phyloP scores from a whole-genome alignment of 768 basidiomycete species.

The Boletus rex-veris region DNA sequence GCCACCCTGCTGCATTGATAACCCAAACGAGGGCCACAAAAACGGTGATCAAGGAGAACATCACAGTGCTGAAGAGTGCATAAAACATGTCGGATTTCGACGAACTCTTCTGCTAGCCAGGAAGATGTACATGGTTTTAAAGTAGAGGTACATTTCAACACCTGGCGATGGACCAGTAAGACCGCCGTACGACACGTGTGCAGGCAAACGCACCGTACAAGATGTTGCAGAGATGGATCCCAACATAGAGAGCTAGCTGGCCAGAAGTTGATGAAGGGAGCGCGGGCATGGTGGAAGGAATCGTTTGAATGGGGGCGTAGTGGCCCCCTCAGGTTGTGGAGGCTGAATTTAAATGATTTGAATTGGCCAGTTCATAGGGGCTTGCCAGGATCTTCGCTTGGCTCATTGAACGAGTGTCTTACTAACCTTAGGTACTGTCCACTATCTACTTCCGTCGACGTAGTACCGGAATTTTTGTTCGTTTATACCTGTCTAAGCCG shows the following conservation, averaged over 20 bases:
- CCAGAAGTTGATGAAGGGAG: too few relatives aligned
- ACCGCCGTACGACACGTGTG: neutral
- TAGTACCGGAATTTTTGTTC: too few relatives aligned
- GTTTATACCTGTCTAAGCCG: too few relatives aligned
- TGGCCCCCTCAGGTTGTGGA: too few relatives aligned
- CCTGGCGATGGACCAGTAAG: slow-evolving; percentile 1
- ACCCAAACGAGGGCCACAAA: neutral
- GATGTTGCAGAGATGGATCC: neutral
- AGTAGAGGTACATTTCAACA: slow-evolving; percentile 12
- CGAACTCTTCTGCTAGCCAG: neutral
- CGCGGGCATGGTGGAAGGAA: too few relatives aligned
- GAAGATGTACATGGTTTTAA: slow-evolving; percentile 13
- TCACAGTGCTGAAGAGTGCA: slow-evolving; percentile 11
- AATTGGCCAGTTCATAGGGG: too few relatives aligned
- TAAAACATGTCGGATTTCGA: slow-evolving; percentile 8
- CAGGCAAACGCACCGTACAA: neutral
- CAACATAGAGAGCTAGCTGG: neutral
- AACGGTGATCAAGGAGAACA: neutral
- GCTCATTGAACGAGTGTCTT: too few relatives aligned
- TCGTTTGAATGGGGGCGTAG: too few relatives aligned
- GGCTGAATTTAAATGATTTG: too few relatives aligned
- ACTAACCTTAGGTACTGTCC: too few relatives aligned
- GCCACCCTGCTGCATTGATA: slow-evolving; percentile 28
- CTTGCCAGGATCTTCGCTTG: too few relatives aligned
- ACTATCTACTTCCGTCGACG: too few relatives aligned